Evolutionary conservation across 148 eudicot genomes (phyloP), one percentile per base, ranked within the genome.

Genomic region (Hydrangea macrophylla): DNA sequence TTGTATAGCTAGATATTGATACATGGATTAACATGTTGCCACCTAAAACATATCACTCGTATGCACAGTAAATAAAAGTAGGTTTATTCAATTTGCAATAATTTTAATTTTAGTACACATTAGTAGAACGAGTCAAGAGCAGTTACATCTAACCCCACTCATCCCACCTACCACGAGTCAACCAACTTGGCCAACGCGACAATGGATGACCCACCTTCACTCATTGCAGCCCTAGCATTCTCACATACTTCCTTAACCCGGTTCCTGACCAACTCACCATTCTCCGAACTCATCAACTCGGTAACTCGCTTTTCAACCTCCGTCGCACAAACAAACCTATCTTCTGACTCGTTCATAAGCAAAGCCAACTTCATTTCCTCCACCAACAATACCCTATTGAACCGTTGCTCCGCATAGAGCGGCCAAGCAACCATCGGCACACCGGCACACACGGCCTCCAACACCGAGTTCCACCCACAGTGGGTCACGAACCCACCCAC

Each of bases 401-500:
- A 26, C 62, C 75, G 48, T 58, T 85, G 84, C 72, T 85, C 89
- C 1, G 89, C 82, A 20, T 82, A 79, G 57, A 80, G 56, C 27
- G 83, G 85, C 85, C 90, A 85, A 26, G 79, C 87, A 58, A 80
- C 69, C 83, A 85, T 80, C 1, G 89, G 86, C 40, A 82, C 77
- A 0, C 86, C 86, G 5, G 71, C 76, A 1, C 72, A 63, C 7
- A 78, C 69, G 0, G 84, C 82, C 44, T 85, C 89, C 72, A 85
- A 54, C 10, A 48, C 64, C 22, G 89, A 85, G 73, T 82, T 85
- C 89, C 89, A 85, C 37, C 87, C 89, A 35, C 89, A 88, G 32
- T 84, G 86, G n/a, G 81, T 78, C 77, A 84, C 85, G 28, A 88
- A 88, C 13, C 87, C 92, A 6, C 92, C 92, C 3, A 85, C 78